phyloP scores from a whole-genome alignment of 2,329 filamentous ascomycete genomes.

The Sporothrix pseudoabietina region DNA sequence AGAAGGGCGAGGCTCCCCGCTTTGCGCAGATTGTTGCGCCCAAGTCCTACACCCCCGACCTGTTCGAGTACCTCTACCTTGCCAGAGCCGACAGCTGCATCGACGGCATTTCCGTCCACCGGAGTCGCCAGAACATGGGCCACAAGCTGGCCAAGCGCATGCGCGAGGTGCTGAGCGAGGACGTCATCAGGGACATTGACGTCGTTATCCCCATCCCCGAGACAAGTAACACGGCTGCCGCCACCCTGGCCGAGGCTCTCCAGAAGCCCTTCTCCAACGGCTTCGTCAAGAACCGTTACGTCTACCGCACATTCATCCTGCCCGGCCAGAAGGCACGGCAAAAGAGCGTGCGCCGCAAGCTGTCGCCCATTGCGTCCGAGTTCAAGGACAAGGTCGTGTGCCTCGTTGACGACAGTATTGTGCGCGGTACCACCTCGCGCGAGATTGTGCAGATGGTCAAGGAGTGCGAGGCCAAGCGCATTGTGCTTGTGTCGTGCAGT shows the following conservation, averaged over 20 bases:
- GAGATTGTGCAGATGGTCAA: slow-evolving; percentile 49
- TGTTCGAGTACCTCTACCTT: slow-evolving; percentile 89
- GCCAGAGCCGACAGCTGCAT: slow-evolving; percentile 79
- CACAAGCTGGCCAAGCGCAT: slow-evolving; percentile 76
- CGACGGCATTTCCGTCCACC: slow-evolving; percentile 85
- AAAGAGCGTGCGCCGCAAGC: slow-evolving; percentile 85
- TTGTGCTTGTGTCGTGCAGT: slow-evolving; percentile 76
- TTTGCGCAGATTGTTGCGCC: slow-evolving; percentile 73
- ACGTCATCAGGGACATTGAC: slow-evolving; percentile 75
- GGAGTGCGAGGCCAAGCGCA: slow-evolving; percentile 48
- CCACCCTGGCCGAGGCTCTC: slow-evolving; percentile 72
- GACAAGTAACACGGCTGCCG: slow-evolving; percentile 79
- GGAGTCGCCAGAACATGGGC: slow-evolving; percentile 85
- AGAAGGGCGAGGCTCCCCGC: slow-evolving; percentile 71
- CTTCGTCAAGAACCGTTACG: slow-evolving; percentile 88
- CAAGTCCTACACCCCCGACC: slow-evolving; percentile 76
- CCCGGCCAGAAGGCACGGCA: slow-evolving; percentile 76
- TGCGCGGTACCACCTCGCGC: slow-evolving; percentile 63
- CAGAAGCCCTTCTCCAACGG: slow-evolving; percentile 77
- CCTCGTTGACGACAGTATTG: slow-evolving; percentile 78
- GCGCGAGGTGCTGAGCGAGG: slow-evolving; percentile 64
- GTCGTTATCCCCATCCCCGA: slow-evolving; percentile 46
- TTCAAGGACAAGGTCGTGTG: slow-evolving; percentile 80
- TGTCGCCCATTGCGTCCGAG: slow-evolving; percentile 83
- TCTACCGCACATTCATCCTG: slow-evolving; percentile 79